These are phyloP conservation scores for Naumovozyma baii DNA, from an alignment of 805 yeast species.

Conservation along the genomic window DNA sequence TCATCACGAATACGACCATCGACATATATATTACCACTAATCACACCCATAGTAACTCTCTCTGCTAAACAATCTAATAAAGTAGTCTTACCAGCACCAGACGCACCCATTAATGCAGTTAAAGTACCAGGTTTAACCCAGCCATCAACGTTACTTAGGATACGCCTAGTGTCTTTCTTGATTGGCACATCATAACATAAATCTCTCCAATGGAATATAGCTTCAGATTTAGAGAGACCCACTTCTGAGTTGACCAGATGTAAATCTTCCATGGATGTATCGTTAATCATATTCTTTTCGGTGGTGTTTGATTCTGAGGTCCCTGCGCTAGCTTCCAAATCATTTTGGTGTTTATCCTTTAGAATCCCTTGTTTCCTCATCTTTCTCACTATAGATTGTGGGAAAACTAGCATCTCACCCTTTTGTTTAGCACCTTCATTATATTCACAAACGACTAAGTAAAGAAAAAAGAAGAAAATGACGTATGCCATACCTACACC, in stretches of 20 bases:
- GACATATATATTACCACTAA: conserved; percentile 57
- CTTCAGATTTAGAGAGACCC: conserved; percentile 29
- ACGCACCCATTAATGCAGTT: conserved; percentile 70
- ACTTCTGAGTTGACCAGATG: conserved; percentile 15
- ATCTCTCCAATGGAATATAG: conserved; percentile 70
- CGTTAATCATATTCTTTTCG: conserved; percentile 21
- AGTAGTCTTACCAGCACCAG: conserved; percentile 79
- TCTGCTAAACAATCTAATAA: conserved; percentile 61
- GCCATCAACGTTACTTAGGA: conserved; percentile 60
- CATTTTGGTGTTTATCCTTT: conserved; percentile 17
- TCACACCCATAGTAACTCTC: conserved; percentile 60
- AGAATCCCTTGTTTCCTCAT: conserved; percentile 33
- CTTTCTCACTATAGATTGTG: conserved; percentile 38
- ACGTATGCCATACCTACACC: conserved; percentile 53
- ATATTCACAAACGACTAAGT: conserved; percentile 45
- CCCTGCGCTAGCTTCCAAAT: conserved; percentile 16
- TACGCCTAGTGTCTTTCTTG: conserved; percentile 49
- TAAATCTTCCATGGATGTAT: conserved; percentile 6
- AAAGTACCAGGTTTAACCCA: conserved; percentile 79
- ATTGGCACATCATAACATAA: conserved; percentile 62
- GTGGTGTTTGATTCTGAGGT: conserved; percentile 9
- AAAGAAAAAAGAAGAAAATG: conserved; percentile 44
- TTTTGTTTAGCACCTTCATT: conserved; percentile 56
- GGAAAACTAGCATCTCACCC: conserved; percentile 63
- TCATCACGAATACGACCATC: conserved; percentile 52